Conservation (phyloP, 768 basidiomycete species). For the Boletus rubroflammeus region DNA sequence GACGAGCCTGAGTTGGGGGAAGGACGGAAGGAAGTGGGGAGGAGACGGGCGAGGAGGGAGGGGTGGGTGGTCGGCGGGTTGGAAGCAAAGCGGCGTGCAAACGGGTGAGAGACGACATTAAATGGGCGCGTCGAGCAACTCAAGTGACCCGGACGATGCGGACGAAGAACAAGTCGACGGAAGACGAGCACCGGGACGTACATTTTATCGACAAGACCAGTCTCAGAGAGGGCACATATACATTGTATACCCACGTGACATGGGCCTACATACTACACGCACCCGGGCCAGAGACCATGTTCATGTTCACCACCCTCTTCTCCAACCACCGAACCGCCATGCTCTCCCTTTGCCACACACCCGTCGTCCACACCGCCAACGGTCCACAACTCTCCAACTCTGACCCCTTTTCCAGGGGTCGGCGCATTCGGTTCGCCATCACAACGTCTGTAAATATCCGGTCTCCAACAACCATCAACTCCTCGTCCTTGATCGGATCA, state of each 20-base stretch:
- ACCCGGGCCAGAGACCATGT: too few relatives aligned
- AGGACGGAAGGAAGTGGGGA: slow-evolving; percentile 33
- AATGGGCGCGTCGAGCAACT: not conserved
- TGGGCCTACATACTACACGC: too few relatives aligned
- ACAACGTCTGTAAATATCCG: slow-evolving; percentile 90
- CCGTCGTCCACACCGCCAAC: slow-evolving; percentile 66
- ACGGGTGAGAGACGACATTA: not conserved
- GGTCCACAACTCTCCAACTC: slow-evolving; percentile 38
- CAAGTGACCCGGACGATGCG: not conserved
- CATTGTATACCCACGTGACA: slow-evolving; percentile 1
- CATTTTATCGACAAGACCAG: too few relatives aligned
- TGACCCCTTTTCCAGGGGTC: not conserved
- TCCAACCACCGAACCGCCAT: slow-evolving; percentile 62
- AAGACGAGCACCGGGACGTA: not conserved
- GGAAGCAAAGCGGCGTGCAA: slow-evolving; percentile 14
- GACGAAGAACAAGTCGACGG: slow-evolving; percentile 4
- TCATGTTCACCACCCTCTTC: slow-evolving; percentile 46
- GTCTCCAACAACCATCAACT: slow-evolving; percentile 86
- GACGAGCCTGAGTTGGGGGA: slow-evolving; percentile 52
- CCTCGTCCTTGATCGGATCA: slow-evolving; percentile 53
- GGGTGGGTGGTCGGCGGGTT: slow-evolving; percentile 1
- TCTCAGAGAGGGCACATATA: too few relatives aligned
- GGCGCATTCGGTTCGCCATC: slow-evolving; percentile 69
- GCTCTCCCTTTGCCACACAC: slow-evolving; percentile 65
- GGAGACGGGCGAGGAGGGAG: slow-evolving; percentile 25